These are phyloP conservation scores for Aphanomyces stellatus DNA, from an alignment of 352 stramenopile species.

Conservation along the genomic window DNA sequence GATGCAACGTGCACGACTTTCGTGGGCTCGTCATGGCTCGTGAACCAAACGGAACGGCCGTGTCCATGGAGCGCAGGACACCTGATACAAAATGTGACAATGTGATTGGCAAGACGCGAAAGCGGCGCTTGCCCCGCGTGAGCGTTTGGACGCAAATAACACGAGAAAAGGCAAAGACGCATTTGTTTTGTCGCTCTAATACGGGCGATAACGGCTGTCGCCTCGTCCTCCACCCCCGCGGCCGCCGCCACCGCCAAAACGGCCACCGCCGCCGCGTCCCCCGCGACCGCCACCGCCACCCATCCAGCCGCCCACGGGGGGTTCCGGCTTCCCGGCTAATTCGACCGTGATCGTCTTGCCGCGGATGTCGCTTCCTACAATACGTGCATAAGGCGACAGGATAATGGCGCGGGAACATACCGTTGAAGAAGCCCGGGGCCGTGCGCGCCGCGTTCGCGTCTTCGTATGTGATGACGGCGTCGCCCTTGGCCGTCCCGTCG, in stretches of 20 bases:
- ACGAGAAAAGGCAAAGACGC: no score
- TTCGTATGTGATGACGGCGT: conserved; percentile 80
- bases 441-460: conserved; percentile 73
- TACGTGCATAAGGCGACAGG: not conserved
- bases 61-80: no score
- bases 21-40: no score
- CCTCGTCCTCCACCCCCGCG: conserved; percentile 33
- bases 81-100: no score
- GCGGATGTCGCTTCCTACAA: conserved; percentile 53
- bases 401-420: conserved; percentile 24
- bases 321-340: conserved; percentile 71
- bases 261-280: conserved; percentile 26
- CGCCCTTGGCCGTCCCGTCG: conserved; percentile 58
- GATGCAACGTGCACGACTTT: no score
- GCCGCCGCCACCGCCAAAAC: conserved; percentile 25
- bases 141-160: no score
- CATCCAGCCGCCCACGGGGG: conserved; percentile 59
- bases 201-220: conserved; percentile 19
- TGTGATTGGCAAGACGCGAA: no score
- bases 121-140: no score
- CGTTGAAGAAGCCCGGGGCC: conserved; percentile 77
- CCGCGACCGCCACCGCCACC: conserved; percentile 38
- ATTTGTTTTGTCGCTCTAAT: conserved; percentile 10
- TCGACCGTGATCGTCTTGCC: conserved; percentile 82
- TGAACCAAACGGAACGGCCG: no score